phyloP scores from a whole-genome alignment of 805 yeast genomes.

The Metschnikowia anglica region DNA sequence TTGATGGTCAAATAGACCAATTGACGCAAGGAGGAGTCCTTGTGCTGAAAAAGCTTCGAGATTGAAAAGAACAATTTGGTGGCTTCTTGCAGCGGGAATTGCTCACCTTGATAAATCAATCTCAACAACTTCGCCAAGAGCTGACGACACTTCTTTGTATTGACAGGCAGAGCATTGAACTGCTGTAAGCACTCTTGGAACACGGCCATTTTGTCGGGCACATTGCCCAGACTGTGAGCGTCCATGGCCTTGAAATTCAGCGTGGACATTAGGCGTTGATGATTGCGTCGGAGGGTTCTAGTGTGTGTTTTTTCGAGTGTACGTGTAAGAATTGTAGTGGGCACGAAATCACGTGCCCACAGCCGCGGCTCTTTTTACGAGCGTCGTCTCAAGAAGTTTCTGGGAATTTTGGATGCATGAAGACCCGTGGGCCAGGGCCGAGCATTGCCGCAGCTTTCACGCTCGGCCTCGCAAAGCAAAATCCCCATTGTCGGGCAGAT shows the following conservation, averaged over 20 bases:
- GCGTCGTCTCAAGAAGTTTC: not conserved
- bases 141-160: conserved; percentile 81
- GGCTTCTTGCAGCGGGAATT: conserved; percentile 84
- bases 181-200: conserved; percentile 93
- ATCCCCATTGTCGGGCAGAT: no score
- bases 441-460: no score
- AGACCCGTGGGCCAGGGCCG: no score
- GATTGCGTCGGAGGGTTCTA: conserved; percentile 6
- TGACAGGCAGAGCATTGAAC: conserved; percentile 88
- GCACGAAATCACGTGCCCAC: conserved; percentile 17
- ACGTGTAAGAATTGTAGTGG: conserved; percentile 20
- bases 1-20: conserved; percentile 91
- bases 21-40: conserved; percentile 83
- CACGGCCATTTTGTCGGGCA: conserved; percentile 95
- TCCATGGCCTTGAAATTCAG: conserved; percentile 81
- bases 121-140: conserved; percentile 81
- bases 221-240: conserved; percentile 54
- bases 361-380: conserved; percentile 3
- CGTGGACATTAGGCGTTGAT: conserved; percentile 62
- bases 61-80: conserved; percentile 91
- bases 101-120: conserved; percentile 80
- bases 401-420: not conserved
- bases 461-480: no score
- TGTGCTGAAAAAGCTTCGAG: conserved; percentile 92
- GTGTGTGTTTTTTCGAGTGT: conserved; percentile 18